These are phyloP conservation scores for Magnolia changhungtana DNA, from an alignment of 164 flowering plant species.

Conservation along the genomic window DNA sequence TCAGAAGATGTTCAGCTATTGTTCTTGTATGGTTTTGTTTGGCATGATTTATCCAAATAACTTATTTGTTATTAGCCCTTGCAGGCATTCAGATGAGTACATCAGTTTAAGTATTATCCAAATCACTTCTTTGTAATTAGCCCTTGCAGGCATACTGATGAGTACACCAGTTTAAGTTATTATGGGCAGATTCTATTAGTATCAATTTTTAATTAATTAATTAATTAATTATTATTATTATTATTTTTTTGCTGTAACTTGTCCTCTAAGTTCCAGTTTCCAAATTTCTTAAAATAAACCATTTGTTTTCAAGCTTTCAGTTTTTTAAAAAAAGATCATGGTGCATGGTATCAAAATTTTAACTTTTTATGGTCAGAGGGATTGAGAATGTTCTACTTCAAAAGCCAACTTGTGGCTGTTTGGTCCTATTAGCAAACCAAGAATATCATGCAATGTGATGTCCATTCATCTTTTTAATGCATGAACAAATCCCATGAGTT, in stretches of 20 bases:
- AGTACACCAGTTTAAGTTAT: neutral
- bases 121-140: neutral
- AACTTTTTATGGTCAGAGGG: no score
- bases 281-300: neutral
- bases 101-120: neutral
- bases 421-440: no score
- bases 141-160: neutral
- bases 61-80: neutral
- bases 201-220: neutral
- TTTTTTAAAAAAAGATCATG: no score
- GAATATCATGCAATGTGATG: no score
- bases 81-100: neutral
- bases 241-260: neutral
- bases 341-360: no score
- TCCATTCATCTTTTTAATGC: no score
- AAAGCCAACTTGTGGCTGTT: no score
- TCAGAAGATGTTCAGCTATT: constrained; percentile 82
- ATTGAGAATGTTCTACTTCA: no score
- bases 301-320: no score
- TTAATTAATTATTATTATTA: no score
- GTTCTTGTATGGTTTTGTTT: constrained; percentile 69
- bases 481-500: no score
- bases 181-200: neutral
- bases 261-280: neutral
- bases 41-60: neutral